Conservation (phyloP, 805 yeast genomes). For the Spathaspora gorwiae region DNA sequence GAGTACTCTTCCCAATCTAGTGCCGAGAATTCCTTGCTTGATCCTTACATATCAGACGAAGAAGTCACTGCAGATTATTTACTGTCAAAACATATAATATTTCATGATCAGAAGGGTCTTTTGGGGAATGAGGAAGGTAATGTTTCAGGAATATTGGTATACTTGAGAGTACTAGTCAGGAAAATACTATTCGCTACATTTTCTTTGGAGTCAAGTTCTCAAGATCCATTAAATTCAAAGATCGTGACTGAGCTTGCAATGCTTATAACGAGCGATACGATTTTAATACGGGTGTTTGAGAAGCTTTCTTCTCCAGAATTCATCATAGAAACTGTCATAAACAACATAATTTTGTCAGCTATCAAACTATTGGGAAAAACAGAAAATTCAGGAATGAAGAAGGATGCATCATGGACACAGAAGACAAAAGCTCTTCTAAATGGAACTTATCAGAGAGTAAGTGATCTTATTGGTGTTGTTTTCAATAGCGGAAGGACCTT, state of each 20-base stretch:
- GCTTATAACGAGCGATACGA: conserved; percentile 25
- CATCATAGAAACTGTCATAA: conserved; percentile 10
- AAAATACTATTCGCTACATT: conserved; percentile 17
- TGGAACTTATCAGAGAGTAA: not conserved
- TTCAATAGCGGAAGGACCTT: not conserved
- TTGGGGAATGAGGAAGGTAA: conserved; percentile 2
- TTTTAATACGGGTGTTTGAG: conserved; percentile 18
- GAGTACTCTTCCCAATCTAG: conserved; percentile 6
- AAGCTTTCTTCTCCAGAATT: conserved; percentile 24
- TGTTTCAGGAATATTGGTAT: conserved; percentile 14
- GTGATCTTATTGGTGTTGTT: not conserved
- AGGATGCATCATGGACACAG: not conserved
- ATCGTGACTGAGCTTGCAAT: conserved; percentile 19
- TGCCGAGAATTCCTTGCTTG: conserved; percentile 3
- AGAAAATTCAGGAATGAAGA: not conserved
- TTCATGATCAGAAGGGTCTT: not conserved
- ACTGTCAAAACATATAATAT: conserved; percentile 2
- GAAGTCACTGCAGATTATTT: conserved; percentile 13
- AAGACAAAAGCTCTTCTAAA: not conserved
- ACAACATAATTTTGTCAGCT: not conserved
- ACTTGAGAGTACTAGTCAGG: conserved; percentile 20
- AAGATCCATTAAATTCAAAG: conserved; percentile 17
- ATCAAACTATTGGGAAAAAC: too few relatives aligned
- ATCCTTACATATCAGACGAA: not conserved
- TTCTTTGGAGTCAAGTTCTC: conserved; percentile 4